Evolutionary conservation across 169 alveolate species (phyloP).

Genomic region (Plasmodium chabaudi): DNA sequence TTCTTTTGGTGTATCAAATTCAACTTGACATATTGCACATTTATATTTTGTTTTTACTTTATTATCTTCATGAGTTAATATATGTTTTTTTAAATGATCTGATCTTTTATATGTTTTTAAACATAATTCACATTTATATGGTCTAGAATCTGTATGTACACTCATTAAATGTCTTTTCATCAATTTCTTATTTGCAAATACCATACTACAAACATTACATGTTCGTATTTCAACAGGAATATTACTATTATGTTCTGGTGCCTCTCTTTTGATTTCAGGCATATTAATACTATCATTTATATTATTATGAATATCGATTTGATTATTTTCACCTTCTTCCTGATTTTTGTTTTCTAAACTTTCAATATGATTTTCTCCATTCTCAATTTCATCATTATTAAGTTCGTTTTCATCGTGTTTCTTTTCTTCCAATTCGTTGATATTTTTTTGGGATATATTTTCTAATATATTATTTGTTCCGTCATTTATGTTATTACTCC

Average conservation of each 20-base stretch:
- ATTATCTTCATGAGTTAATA: conserved; percentile 60
- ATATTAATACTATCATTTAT: neutral
- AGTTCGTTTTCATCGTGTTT: neutral
- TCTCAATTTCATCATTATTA: neutral
- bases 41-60: conserved; percentile 34
- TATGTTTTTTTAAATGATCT: conserved; percentile 83
- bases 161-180: conserved; percentile 73
- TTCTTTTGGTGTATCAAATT: conserved; percentile 39
- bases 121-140: conserved; percentile 78
- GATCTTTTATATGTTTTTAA: conserved; percentile 76
- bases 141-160: conserved; percentile 67
- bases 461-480: neutral
- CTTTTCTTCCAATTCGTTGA: neutral
- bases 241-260: conserved; percentile 8
- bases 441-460: neutral
- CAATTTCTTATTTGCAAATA: conserved; percentile 69
- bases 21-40: conserved; percentile 39
- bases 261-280: neutral
- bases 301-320: neutral
- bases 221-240: conserved; percentile 49
- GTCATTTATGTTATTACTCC: neutral
- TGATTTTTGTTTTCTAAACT: neutral
- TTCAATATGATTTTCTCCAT: neutral
- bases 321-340: neutral
- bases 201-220: conserved; percentile 54